Evolutionary conservation across 345 rosid genomes (phyloP), one percentile per base, ranked within the genome.

Genomic region (Sapria himalayana): DNA sequence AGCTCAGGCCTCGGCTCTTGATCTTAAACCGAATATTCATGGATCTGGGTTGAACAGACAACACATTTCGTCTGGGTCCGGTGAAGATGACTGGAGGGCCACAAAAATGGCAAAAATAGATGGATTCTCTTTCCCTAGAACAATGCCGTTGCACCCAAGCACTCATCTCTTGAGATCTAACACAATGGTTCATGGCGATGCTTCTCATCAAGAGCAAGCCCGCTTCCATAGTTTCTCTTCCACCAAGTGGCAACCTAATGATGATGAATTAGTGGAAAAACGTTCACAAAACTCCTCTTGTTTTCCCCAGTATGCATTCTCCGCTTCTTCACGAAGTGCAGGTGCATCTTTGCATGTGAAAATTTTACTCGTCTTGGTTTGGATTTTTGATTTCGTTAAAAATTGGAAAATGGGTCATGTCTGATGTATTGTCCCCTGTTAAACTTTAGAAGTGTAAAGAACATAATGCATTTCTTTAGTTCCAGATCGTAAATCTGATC

Each of bases 141-240:
- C 72, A 59, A 54, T 64, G 70, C 29, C 66, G 36, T 62, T 67
- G 57, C 74, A 62, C 21, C 74, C 64, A 24, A 52, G 41, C 24
- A 38, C 45, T 49, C 55, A 69, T 42, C 49, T 65, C 5, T 15
- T 58, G 62, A 71, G 82, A 71, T 74, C 79, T 72, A 55, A 59
- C 40, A 31, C 69, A 39, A 19, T 51, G 43, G 45, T 50, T 14
- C 54, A 60, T 20, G 36, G 33, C 7, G 62, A 51, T 45, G 15
- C 62, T 55, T 41, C 52, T 32, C 64, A 57, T 1, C 62, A 56
- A 24, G 68, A 58, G 29, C 74, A 73, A 12, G 63, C n/a, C n/a
- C n/a, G n/a, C n/a, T n/a, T 77, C 74, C 57, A 61, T 25, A 73
- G 72, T 62, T 73, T 73, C 61, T 71, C 70, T 63, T 49, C 72